These are phyloP conservation scores for Oleoguttula mirabilis DNA, from an alignment of 495 filamentous ascomycete genomes.

Conservation along the genomic window DNA sequence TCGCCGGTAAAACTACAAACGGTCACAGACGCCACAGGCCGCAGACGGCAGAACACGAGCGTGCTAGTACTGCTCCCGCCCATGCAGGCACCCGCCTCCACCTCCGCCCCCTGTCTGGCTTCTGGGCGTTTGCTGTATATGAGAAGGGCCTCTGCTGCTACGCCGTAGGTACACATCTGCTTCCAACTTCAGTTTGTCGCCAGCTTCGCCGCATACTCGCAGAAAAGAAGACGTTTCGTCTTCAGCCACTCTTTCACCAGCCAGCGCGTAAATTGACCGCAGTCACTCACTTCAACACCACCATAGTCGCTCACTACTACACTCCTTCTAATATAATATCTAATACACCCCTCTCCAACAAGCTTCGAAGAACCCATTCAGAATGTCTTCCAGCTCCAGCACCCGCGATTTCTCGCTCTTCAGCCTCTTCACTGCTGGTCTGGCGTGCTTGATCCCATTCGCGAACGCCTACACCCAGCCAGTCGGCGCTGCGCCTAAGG, in stretches of 20 bases:
- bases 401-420: constrained; percentile 10
- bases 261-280: neutral
- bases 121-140: too few relatives aligned
- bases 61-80: too few relatives aligned
- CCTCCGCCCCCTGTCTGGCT: too few relatives aligned
- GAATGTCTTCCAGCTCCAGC: constrained; percentile 5
- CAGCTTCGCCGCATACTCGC: neutral
- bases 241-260: constrained; percentile 10
- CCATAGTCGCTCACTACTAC: constrained; percentile 1
- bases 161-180: too few relatives aligned
- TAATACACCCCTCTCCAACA: neutral
- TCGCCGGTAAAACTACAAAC: too few relatives aligned
- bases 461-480: constrained; percentile 42
- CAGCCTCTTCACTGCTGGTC: constrained; percentile 17
- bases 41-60: too few relatives aligned
- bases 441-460: constrained; percentile 29
- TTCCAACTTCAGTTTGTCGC: too few relatives aligned
- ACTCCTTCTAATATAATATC: neutral
- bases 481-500: constrained; percentile 29
- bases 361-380: neutral
- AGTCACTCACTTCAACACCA: constrained; percentile 6
- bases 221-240: constrained; percentile 7
- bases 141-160: too few relatives aligned
- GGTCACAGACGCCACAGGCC: too few relatives aligned
- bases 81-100: too few relatives aligned